These are phyloP conservation scores for Davidsoniella australis DNA, from an alignment of 2,329 filamentous ascomycete species.

Conservation along the genomic window DNA sequence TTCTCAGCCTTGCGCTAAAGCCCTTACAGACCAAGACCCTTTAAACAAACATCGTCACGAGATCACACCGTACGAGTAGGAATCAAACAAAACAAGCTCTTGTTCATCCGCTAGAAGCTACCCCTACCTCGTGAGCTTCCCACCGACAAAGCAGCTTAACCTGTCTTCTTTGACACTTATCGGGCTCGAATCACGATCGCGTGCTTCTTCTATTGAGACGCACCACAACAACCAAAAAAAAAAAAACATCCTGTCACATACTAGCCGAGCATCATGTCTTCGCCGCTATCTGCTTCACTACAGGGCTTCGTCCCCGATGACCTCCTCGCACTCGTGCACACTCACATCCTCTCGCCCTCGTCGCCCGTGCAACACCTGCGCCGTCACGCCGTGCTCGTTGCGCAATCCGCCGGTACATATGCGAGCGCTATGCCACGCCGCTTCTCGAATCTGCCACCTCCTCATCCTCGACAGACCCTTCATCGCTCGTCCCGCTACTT, in stretches of 20 bases:
- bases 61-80: no score
- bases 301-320: constrained; percentile 29
- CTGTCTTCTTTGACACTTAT: no score
- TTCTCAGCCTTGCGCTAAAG: no score
- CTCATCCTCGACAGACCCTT: constrained; percentile 14
- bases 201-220: no score
- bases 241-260: no score
- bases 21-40: no score
- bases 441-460: constrained; percentile 24
- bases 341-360: constrained; percentile 29
- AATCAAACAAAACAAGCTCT: background rate
- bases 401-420: constrained; percentile 14
- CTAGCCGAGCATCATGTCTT: background rate
- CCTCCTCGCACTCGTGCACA: constrained; percentile 26
- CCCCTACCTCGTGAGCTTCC: no score
- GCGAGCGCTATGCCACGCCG: constrained; percentile 18
- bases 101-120: no score
- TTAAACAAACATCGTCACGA: no score
- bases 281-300: constrained; percentile 18
- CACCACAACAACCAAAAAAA: no score
- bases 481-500: constrained; percentile 19
- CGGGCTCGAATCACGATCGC: no score
- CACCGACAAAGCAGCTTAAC: no score
- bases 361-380: constrained; percentile 28
- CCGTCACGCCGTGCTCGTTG: constrained; percentile 18